Conservation (phyloP, 345 rosid species). For the Moringa oleifera region DNA sequence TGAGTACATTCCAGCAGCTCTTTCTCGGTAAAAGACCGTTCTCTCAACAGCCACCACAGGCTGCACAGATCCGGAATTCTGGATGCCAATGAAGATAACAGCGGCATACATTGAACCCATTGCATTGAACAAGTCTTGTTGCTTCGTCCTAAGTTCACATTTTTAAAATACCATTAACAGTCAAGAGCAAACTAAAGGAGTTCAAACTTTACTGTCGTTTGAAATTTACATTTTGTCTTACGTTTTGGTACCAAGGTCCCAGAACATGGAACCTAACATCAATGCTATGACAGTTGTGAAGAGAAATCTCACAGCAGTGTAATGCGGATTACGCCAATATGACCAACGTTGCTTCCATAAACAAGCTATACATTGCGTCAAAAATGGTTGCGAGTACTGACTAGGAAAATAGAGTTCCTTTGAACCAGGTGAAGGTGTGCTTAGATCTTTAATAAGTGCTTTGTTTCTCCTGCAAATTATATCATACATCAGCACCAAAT, state of each 20-base stretch:
- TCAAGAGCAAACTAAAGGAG: too few relatives aligned
- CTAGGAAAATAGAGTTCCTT: slow-evolving; percentile 44
- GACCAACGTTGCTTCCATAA: slow-evolving; percentile 68
- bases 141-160: too few relatives aligned
- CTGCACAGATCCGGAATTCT: slow-evolving; percentile 32
- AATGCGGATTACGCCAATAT: slow-evolving; percentile 73
- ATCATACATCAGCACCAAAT: too few relatives aligned
- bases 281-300: slow-evolving; percentile 47
- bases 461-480: slow-evolving; percentile 37
- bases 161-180: too few relatives aligned
- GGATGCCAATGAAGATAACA: slow-evolving; percentile 43
- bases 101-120: slow-evolving; percentile 42
- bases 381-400: slow-evolving; percentile 36
- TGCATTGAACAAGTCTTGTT: slow-evolving; percentile 37
- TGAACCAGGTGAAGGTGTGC: slow-evolving; percentile 44
- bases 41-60: slow-evolving; percentile 38
- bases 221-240: slow-evolving; percentile 28
- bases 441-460: slow-evolving; percentile 45
- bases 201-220: too few relatives aligned
- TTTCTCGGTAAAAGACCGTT: slow-evolving; percentile 42
- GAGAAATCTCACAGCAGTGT: slow-evolving; percentile 61
- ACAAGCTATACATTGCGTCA: slow-evolving; percentile 58
- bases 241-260: slow-evolving; percentile 65
- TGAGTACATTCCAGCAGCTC: slow-evolving; percentile 49
- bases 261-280: slow-evolving; percentile 63